Evolutionary conservation across 306 rosid species (phyloP).

Genomic region (Citrullus colocynthis): DNA sequence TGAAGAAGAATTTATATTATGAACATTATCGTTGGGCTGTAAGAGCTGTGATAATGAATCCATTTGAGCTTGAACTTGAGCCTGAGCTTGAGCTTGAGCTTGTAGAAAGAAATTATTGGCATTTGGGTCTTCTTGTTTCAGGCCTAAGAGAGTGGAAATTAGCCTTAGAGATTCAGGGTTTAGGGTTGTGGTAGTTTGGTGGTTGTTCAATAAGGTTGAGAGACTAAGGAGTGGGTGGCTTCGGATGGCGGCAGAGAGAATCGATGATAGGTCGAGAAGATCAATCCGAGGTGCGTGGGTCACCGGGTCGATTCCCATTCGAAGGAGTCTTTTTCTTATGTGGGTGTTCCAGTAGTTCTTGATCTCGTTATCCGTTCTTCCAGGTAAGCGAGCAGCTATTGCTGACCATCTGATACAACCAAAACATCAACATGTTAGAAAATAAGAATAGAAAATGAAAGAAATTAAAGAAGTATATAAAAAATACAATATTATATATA

Average conservation of each 20-base stretch:
- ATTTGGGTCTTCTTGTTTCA: slow-evolving; percentile 30
- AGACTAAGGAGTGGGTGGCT: slow-evolving; percentile 41
- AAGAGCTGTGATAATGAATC: neutral
- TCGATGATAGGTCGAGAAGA: slow-evolving; percentile 58
- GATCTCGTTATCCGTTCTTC: slow-evolving; percentile 89
- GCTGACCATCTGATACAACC: slow-evolving; percentile 60
- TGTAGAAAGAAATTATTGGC: slow-evolving; percentile 15
- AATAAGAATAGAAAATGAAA: neutral
- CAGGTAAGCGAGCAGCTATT: slow-evolving; percentile 76
- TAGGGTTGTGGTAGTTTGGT: slow-evolving; percentile 24
- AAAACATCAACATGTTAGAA: neutral
- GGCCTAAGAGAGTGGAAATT: slow-evolving; percentile 28
- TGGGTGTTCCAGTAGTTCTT: slow-evolving; percentile 94
- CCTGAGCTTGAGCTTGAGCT: neutral
- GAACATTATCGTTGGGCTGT: neutral
- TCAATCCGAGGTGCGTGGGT: slow-evolving; percentile 83
- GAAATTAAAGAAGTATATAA: neutral
- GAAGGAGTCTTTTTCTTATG: slow-evolving; percentile 63
- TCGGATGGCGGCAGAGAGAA: slow-evolving; percentile 35
- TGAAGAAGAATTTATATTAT: neutral
- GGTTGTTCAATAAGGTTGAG: slow-evolving; percentile 40
- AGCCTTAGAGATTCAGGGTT: slow-evolving; percentile 55
- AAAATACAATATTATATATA: too few species aligned
- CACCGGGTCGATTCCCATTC: slow-evolving; percentile 83
- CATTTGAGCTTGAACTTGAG: neutral